A percentile compares a stretch with the other conserved stretches of the same genome.
Conservation (phyloP, 2,329 filamentous ascomycete species). For the Aspergillus jensenii region DNA sequence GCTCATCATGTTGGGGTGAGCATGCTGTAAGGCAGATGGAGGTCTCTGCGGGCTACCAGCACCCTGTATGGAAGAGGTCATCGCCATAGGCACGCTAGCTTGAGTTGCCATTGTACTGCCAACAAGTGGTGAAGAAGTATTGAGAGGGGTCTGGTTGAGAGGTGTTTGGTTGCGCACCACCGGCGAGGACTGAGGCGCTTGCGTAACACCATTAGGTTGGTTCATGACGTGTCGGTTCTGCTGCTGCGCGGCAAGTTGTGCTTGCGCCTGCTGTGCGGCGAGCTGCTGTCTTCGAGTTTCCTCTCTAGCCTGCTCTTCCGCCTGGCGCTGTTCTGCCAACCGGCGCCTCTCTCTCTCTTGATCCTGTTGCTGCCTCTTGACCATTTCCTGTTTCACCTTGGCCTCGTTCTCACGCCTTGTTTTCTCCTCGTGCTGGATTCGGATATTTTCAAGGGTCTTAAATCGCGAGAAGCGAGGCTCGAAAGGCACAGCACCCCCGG, state of each 20-base stretch:
- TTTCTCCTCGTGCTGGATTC: slow-evolving; percentile 72
- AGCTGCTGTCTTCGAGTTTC: slow-evolving; percentile 40
- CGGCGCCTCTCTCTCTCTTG: slow-evolving; percentile 50
- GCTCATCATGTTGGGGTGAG: slow-evolving; percentile 46
- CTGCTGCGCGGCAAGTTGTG: slow-evolving; percentile 41
- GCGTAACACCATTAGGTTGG: slow-evolving; percentile 42
- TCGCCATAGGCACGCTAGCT: slow-evolving; percentile 45
- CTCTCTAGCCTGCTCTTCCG: slow-evolving; percentile 45
- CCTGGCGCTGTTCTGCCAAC: slow-evolving; percentile 43
- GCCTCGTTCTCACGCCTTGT: slow-evolving; percentile 49
- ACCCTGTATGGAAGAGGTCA: slow-evolving; percentile 45
- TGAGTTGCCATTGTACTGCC: slow-evolving; percentile 40
- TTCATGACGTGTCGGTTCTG: slow-evolving; percentile 55
- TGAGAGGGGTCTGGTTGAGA: slow-evolving; percentile 47
- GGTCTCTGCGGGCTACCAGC: slow-evolving; percentile 48
- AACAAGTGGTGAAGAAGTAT: slow-evolving; percentile 46
- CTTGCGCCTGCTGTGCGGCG: slow-evolving; percentile 49
- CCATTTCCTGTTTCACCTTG: slow-evolving; percentile 51
- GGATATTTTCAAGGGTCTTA: slow-evolving; percentile 86
- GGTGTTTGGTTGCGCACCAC: slow-evolving; percentile 50
- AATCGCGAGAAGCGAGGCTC: slow-evolving; percentile 87
- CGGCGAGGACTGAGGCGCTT: slow-evolving; percentile 48
- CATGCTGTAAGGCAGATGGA: slow-evolving; percentile 48
- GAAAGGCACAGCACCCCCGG: slow-evolving; percentile 70
- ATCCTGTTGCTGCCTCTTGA: slow-evolving; percentile 49